Percentiles rank a stretch among this genome's conserved stretches.
These are phyloP conservation scores for Aureobasidium sp. DNA, from an alignment of 2,329 filamentous ascomycete species.

Conservation along the genomic window DNA sequence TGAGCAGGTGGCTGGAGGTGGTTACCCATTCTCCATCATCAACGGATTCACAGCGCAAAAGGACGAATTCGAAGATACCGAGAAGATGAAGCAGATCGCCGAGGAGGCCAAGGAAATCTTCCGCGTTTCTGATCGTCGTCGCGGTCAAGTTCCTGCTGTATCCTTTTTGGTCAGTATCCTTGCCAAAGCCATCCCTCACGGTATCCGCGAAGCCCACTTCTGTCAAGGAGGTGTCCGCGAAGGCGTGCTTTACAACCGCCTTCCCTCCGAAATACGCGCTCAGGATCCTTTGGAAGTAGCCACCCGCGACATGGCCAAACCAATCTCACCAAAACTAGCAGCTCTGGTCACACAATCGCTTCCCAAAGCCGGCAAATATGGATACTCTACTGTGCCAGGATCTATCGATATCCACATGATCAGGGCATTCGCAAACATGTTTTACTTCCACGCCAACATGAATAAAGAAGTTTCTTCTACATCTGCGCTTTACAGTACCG, in stretches of 20 bases:
- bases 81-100: constrained; percentile 36
- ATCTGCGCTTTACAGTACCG: constrained; percentile 61
- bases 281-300: constrained; percentile 56
- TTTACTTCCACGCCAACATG: constrained; percentile 36
- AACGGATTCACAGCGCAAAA: constrained; percentile 66
- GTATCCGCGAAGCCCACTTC: constrained; percentile 63
- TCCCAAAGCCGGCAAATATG: constrained; percentile 22
- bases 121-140: constrained; percentile 71
- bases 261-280: constrained; percentile 50
- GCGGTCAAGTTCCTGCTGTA: constrained; percentile 76
- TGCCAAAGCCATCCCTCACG: constrained; percentile 56
- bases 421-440: constrained; percentile 46
- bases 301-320: constrained; percentile 40
- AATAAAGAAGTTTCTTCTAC: constrained; percentile 49
- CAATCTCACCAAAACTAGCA: constrained; percentile 31
- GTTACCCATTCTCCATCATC: constrained; percentile 76
- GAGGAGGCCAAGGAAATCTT: constrained; percentile 38
- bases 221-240: constrained; percentile 77
- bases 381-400: constrained; percentile 18
- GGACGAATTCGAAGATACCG: constrained; percentile 51
- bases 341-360: constrained; percentile 34
- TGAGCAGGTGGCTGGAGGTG: constrained; percentile 56
- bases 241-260: constrained; percentile 63
- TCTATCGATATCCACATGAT: constrained; percentile 31
- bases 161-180: constrained; percentile 69